Evolutionary conservation across 768 basidiomycete genomes (phyloP), one percentile per base, ranked within the genome.

Genomic region (Phaeolepiota aurea): DNA sequence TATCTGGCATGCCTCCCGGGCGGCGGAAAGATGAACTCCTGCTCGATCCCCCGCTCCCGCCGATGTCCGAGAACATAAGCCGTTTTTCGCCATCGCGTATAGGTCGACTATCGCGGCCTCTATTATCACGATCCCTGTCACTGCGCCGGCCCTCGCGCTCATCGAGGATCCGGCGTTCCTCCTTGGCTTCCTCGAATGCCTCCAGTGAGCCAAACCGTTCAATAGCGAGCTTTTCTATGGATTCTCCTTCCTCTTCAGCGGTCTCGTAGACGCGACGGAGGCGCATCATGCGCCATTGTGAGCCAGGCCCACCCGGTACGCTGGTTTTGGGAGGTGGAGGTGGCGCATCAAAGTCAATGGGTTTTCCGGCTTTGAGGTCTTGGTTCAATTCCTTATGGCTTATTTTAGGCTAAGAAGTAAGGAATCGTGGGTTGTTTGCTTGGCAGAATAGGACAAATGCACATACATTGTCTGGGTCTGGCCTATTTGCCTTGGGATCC

Each of bases 221-320:
- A 10, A 87, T 48, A 0, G 85, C 94, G 20, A 98, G 75, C 44
- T 91, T 76, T 48, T 88, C 82, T 9, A 89, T 56, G 0, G 79
- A 54, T 3, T 69, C 62, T 3, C 76, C 74, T 58, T 93, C 90
- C 53, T 97, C 93, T 44, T 89, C 81, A 0, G 87, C 90, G 2
- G 86, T 75, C 56, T 98, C 94, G 54, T 89, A 93, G 1, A 90
- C 83, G 12, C 87, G 74, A 30, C 82, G 77, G 0, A 99, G 76
- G 51, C 92, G 90, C 82, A 88, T 91, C 96, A 98, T 98, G 12
- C 96, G 81, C 94, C 96, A 99, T 54, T 79, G 81, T 2, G 89
- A 90, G 9, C 94, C 94, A 3, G 92, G 86, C 1, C 90, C 91
- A 2, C 94, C 94, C 0, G 91, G 89, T 0, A 74, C 77, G 41